These are phyloP conservation scores for Tetragonia tetragonoides DNA, from an alignment of 148 eudicot species.

Conservation along the genomic window DNA sequence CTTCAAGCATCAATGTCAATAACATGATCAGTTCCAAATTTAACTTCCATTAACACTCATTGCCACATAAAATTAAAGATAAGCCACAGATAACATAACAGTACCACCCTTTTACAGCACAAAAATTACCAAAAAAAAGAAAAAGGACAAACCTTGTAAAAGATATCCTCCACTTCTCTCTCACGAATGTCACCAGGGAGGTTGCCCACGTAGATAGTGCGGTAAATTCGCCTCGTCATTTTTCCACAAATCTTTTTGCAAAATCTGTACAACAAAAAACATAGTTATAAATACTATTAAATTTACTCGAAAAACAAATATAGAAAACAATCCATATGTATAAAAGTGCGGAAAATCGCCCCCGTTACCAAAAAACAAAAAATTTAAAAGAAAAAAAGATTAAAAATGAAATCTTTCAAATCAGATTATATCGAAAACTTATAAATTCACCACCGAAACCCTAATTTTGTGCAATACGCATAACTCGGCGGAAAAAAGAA, in stretches of 20 bases:
- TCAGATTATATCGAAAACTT: too few relatives aligned
- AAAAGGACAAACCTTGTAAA: constrained; percentile 59
- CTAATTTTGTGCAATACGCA: too few relatives aligned
- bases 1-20: not conserved
- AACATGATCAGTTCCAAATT: not conserved
- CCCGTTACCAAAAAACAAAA: too few relatives aligned
- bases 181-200: constrained; percentile 82
- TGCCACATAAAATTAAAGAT: not conserved
- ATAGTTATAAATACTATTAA: not conserved
- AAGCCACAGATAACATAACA: not conserved
- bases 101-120: not conserved
- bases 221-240: constrained; percentile 54
- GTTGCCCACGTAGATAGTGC: constrained; percentile 80
- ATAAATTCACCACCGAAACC: too few relatives aligned
- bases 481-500: too few relatives aligned
- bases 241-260: constrained; percentile 18
- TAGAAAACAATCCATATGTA: not conserved
- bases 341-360: not conserved
- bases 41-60: not conserved
- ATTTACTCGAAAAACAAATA: too few relatives aligned
- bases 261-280: constrained; percentile 9
- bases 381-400: too few relatives aligned
- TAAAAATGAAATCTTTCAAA: too few relatives aligned
- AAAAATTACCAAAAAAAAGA: not conserved
- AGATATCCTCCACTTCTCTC: constrained; percentile 80